Conservation (phyloP, 2,329 filamentous ascomycete genomes). For the Paecilomyces sp. region DNA sequence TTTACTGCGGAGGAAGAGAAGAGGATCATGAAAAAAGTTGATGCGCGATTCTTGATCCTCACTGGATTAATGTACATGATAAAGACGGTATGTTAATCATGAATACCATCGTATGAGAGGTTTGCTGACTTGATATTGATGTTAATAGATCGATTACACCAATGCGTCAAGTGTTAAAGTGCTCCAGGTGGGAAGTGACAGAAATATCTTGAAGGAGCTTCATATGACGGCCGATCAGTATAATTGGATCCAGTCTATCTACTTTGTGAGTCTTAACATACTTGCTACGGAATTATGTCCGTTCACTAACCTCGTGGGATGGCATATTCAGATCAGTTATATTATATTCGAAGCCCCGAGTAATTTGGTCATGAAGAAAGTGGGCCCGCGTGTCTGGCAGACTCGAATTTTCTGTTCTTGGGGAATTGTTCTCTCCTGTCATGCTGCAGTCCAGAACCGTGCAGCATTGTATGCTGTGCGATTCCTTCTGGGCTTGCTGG, state of each 20-base stretch:
- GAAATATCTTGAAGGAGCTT: slow-evolving; percentile 32
- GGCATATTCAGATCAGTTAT: slow-evolving; percentile 25
- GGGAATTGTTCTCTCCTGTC: slow-evolving; percentile 31
- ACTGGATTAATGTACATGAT: slow-evolving; percentile 38
- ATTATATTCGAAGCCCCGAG: slow-evolving; percentile 36
- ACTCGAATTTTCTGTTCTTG: slow-evolving; percentile 30
- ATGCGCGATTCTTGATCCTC: slow-evolving; percentile 29
- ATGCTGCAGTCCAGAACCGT: slow-evolving; percentile 28
- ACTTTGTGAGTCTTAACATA: slow-evolving; percentile 22
- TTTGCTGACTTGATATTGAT: background rate
- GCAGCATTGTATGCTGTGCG: slow-evolving; percentile 27
- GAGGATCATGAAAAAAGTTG: slow-evolving; percentile 35
- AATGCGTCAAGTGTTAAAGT: slow-evolving; percentile 38
- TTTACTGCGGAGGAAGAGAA: slow-evolving; percentile 34
- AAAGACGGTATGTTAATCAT: slow-evolving; percentile 25
- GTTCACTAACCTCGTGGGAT: background rate
- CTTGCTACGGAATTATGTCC: background rate
- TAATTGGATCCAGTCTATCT: slow-evolving; percentile 35
- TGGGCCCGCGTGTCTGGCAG: slow-evolving; percentile 30
- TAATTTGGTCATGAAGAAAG: slow-evolving; percentile 31
- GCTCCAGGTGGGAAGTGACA: slow-evolving; percentile 32
- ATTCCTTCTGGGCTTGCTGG: slow-evolving; percentile 33
- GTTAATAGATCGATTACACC: slow-evolving; percentile 24
- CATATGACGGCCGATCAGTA: slow-evolving; percentile 36
- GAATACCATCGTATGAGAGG: slow-evolving; percentile 6